These are phyloP conservation scores for Hydnum rufescens DNA, from an alignment of 768 basidiomycete species.

Conservation along the genomic window DNA sequence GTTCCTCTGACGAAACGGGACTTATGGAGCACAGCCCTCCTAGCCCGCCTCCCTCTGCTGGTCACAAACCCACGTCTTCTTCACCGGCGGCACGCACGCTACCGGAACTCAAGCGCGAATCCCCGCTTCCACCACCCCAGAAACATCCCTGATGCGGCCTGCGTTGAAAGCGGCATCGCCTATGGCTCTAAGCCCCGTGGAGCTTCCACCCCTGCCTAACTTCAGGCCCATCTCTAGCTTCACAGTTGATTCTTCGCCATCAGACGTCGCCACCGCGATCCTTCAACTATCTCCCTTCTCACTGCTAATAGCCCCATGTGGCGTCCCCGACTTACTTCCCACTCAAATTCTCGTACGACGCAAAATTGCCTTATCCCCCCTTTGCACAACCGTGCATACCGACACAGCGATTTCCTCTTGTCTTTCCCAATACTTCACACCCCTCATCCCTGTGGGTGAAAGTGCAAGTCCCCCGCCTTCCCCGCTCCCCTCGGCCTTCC, in stretches of 20 bases:
- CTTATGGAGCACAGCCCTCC: no score
- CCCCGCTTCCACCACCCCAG: no score
- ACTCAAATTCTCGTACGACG: background rate
- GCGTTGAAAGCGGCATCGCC: background rate
- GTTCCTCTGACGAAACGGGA: no score
- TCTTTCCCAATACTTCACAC: background rate
- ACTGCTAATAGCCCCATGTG: background rate
- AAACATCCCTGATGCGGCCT: background rate
- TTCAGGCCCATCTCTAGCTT: conserved; percentile 1
- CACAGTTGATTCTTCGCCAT: background rate
- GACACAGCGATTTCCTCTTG: background rate
- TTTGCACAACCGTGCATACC: background rate
- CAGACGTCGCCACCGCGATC: conserved; percentile 1
- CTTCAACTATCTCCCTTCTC: background rate
- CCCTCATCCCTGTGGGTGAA: background rate
- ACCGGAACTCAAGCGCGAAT: no score
- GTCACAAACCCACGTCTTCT: no score
- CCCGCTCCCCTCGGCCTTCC: conserved; percentile 32
- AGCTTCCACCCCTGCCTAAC: conserved; percentile 1
- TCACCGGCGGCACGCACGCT: no score
- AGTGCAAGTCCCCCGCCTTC: conserved; percentile 20
- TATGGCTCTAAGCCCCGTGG: background rate
- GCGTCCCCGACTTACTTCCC: background rate
- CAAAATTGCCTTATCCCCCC: background rate
- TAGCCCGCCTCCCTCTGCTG: no score